A percentile compares a stretch with the other conserved stretches of the same genome.
phyloP scores from a whole-genome alignment of 2,329 filamentous ascomycete genomes.

The Chrysosporium queenslandicum region DNA sequence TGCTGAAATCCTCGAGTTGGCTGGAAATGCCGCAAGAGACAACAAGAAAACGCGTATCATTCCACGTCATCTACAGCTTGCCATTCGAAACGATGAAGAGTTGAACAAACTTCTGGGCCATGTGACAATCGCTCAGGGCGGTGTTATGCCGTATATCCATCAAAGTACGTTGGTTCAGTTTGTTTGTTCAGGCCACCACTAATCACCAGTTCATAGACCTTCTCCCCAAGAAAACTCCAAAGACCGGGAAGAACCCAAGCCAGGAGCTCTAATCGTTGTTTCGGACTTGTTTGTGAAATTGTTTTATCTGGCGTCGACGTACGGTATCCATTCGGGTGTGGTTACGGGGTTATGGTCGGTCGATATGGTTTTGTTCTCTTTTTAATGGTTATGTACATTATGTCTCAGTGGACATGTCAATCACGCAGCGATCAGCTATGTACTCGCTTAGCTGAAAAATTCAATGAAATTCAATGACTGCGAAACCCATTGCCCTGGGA shows the following conservation, averaged over 20 bases:
- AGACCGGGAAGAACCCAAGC: constrained; percentile 83
- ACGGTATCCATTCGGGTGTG: constrained; percentile 54
- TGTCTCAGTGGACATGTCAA: constrained; percentile 36
- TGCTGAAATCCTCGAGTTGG: constrained; percentile 16
- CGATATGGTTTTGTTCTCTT: constrained; percentile 43
- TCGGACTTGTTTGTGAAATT: constrained; percentile 37
- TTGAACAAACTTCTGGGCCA: constrained; percentile 97
- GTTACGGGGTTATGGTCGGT: constrained; percentile 64
- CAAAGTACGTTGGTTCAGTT: too few species aligned
- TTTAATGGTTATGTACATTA: constrained; percentile 51
- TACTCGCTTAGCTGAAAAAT: constrained; percentile 12
- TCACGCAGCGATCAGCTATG: constrained; percentile 29
- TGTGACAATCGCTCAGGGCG: constrained; percentile 93
- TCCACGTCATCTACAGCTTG: constrained; percentile 94
- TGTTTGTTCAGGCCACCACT: too few species aligned
- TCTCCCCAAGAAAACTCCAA: constrained; percentile 97
- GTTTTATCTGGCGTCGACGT: constrained; percentile 56
- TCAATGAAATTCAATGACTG: too few species aligned
- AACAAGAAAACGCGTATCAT: constrained; percentile 99
- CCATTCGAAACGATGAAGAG: constrained; percentile 99
- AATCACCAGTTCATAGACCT: constrained; percentile 55
- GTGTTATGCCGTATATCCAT: constrained; percentile 95
- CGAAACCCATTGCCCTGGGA: too few species aligned
- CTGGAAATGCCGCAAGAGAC: constrained; percentile 86
- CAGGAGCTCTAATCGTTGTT: constrained; percentile 77